Conservation (phyloP, 768 basidiomycete genomes). For the Boletus sp. region DNA sequence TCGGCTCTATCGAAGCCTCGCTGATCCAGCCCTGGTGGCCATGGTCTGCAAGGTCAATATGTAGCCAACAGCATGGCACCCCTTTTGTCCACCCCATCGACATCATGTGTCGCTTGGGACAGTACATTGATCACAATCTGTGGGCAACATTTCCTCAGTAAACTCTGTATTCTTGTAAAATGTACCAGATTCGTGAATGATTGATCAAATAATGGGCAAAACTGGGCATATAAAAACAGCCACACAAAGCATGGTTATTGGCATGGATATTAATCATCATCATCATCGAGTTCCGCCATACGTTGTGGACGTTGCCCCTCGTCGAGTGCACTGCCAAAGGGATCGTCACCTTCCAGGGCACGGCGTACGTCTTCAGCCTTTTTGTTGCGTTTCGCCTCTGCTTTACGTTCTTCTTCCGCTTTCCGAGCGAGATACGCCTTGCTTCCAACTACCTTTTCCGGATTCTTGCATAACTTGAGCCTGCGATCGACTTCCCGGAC, state of each 20-base stretch:
- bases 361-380: slow-evolving; percentile 52
- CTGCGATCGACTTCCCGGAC: slow-evolving; percentile 89
- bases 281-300: slow-evolving; percentile 42
- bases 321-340: slow-evolving; percentile 59
- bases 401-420: slow-evolving; percentile 66
- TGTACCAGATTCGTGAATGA: not conserved
- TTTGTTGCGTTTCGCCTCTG: slow-evolving; percentile 63
- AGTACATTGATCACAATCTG: not conserved
- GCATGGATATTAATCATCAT: slow-evolving; percentile 36
- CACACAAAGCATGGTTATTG: not conserved
- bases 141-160: slow-evolving; percentile 22
- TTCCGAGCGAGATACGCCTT: slow-evolving; percentile 72
- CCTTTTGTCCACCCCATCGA: slow-evolving; percentile 19
- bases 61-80: slow-evolving; percentile 49
- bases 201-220: not conserved
- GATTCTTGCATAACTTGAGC: slow-evolving; percentile 87
- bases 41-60: slow-evolving; percentile 57
- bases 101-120: slow-evolving; percentile 23
- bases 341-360: slow-evolving; percentile 54
- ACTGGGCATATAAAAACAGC: not conserved
- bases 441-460: slow-evolving; percentile 92
- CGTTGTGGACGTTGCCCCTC: slow-evolving; percentile 29
- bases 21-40: slow-evolving; percentile 35
- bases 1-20: slow-evolving; percentile 60
- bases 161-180: slow-evolving; percentile 1